phyloP scores from a whole-genome alignment of 148 eudicot genomes.

The Simmondsia chinensis region DNA sequence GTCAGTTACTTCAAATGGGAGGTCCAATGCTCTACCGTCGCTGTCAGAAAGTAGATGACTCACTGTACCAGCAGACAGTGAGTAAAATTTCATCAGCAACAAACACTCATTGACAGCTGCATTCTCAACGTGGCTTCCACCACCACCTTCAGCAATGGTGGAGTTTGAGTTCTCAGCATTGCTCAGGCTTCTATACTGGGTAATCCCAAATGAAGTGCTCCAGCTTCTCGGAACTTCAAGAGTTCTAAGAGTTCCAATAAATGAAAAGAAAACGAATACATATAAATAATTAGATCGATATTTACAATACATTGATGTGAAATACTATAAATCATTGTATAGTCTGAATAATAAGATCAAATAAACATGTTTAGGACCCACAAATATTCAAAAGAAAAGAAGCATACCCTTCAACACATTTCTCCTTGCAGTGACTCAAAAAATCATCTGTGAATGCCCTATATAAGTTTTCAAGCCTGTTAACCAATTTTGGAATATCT shows the following conservation, averaged over 20 bases:
- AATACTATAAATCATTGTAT: too few species aligned
- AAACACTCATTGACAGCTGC: slow-evolving; percentile 26
- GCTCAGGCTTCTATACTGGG: slow-evolving; percentile 9
- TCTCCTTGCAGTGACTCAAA: slow-evolving; percentile 19
- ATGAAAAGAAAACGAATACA: too few species aligned
- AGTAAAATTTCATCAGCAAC: slow-evolving; percentile 31
- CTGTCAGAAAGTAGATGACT: slow-evolving; percentile 35
- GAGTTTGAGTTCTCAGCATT: neutral
- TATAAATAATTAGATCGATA: too few species aligned
- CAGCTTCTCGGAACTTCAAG: slow-evolving; percentile 49
- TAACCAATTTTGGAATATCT: slow-evolving; percentile 18
- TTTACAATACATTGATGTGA: too few species aligned
- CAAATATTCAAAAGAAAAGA: too few species aligned
- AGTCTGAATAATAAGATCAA: too few species aligned
- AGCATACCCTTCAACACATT: slow-evolving; percentile 25
- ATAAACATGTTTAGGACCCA: too few species aligned
- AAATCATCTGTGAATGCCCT: slow-evolving; percentile 15
- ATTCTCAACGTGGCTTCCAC: slow-evolving; percentile 11
- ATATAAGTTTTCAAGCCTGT: slow-evolving; percentile 24
- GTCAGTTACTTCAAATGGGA: slow-evolving; percentile 64
- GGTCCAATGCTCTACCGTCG: slow-evolving; percentile 30
- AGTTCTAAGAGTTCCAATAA: too few species aligned
- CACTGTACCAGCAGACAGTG: slow-evolving; percentile 22
- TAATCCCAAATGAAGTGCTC: slow-evolving; percentile 14
- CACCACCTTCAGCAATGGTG: neutral